These are phyloP conservation scores for Paecilomyces formosus DNA, from an alignment of 2,329 filamentous ascomycete species.

Conservation along the genomic window DNA sequence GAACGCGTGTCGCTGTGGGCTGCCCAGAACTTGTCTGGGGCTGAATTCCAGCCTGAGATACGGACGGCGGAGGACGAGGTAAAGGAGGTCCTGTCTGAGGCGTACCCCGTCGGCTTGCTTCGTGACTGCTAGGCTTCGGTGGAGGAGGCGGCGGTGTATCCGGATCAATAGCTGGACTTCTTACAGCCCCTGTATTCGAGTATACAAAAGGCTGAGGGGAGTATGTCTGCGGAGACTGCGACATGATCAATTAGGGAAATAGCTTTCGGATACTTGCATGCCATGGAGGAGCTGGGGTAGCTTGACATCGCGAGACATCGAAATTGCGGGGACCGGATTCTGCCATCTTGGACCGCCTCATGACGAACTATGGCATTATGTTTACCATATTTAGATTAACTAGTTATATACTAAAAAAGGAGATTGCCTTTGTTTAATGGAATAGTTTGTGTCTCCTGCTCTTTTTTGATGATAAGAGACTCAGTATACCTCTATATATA, in stretches of 20 bases:
- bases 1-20: not conserved
- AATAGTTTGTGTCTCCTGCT: too few species aligned
- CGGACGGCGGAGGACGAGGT: conserved; percentile 37
- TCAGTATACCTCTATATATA: too few species aligned
- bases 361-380: too few species aligned
- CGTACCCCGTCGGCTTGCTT: conserved; percentile 59
- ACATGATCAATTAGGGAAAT: conserved; percentile 11
- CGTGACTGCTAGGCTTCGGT: conserved; percentile 64
- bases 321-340: not conserved
- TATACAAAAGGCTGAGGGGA: conserved; percentile 17
- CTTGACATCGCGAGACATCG: not conserved
- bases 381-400: too few species aligned
- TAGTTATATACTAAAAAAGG: too few species aligned
- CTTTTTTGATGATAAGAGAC: too few species aligned
- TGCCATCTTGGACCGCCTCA: not conserved
- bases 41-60: conserved; percentile 19
- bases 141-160: conserved; percentile 61
- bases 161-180: conserved; percentile 34
- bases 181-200: conserved; percentile 9
- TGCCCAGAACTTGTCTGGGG: conserved; percentile 9
- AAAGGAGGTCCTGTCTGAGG: conserved; percentile 44
- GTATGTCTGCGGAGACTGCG: conserved; percentile 16
- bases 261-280: not conserved
- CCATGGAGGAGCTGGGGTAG: not conserved
- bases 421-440: too few species aligned